Base-by-base conservation (phyloP, 768 basidiomycete genomes). In the Phlegmacium glaucopus region DNA sequence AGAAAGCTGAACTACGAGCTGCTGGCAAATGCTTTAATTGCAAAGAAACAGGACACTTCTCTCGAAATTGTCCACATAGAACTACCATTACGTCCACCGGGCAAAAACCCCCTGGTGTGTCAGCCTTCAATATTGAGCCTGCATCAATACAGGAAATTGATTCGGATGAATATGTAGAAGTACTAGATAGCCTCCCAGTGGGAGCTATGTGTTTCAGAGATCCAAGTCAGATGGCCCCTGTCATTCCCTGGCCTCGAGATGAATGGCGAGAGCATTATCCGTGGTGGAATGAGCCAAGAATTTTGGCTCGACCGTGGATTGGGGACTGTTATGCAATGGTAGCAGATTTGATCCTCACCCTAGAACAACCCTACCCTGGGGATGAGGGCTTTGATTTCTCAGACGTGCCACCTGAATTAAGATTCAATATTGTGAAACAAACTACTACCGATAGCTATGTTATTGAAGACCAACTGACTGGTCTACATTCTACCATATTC, bases 1-100 rank as follows among this genome's bases (percentile, higher is more conserved):
- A n/a, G n/a, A n/a, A n/a, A n/a, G n/a, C n/a, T n/a, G n/a, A n/a
- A n/a, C n/a, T n/a, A n/a, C n/a, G n/a, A n/a, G n/a, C n/a, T n/a
- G n/a, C n/a, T n/a, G 63, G 61, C 1, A 40, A 44, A 8, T 66
- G 66, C 40, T 64, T 60, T 22, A 42, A 39, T 4, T 68, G 65
- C 42, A 44, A 56, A 7, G 47, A 55, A 18, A 16, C 38, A 1
- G 65, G 65, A 1, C 65, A 68, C 50, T 46, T 61, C 3, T 40
- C 54, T 3, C 26, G 60, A 0, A 54, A 68, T 37, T 68, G 65
- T 39, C 59, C 61, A 1, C 39, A 50, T n/a, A 51, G 41, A 1
- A 59, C 50, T 2, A 47, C 46, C 2, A 46, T 55, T 1, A 26
- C 25, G 12, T 27, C 41, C 2, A 45, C 38, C 6, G 52, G 53